Percentiles rank a stretch among this genome's conserved stretches.
Evolutionary conservation across 2,329 filamentous ascomycete genomes (phyloP).

Genomic region (Xylaria sp.): DNA sequence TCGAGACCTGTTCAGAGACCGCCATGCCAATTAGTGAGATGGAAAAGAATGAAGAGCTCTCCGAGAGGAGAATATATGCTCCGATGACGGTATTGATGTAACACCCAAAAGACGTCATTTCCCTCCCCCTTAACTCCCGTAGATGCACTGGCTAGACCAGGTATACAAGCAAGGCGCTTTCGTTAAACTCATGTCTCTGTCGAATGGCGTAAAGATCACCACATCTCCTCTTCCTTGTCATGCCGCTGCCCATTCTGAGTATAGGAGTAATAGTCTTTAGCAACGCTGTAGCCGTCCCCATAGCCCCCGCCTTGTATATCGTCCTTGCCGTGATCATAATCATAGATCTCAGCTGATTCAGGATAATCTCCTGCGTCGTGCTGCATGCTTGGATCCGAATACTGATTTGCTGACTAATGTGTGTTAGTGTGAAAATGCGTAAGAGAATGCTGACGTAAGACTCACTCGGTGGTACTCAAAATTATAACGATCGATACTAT

Average conservation of each 20-base stretch:
- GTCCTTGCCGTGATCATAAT: constrained; percentile 56
- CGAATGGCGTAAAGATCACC: constrained; percentile 43
- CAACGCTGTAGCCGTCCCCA: constrained; percentile 38
- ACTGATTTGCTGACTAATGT: constrained; percentile 51
- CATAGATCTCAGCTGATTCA: constrained; percentile 59
- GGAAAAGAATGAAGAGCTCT: constrained; percentile 8
- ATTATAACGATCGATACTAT: constrained; percentile 56
- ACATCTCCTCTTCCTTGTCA: constrained; percentile 49
- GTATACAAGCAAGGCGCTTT: constrained; percentile 29
- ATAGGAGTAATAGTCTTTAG: constrained; percentile 40
- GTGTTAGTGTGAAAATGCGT: constrained; percentile 13
- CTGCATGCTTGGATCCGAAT: constrained; percentile 51
- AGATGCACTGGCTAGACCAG: constrained; percentile 31
- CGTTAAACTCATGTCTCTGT: constrained; percentile 23
- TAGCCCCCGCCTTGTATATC: constrained; percentile 49
- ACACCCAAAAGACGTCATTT: constrained; percentile 18
- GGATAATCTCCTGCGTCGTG: constrained; percentile 55
- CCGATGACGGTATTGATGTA: constrained; percentile 5
- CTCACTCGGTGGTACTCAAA: constrained; percentile 60
- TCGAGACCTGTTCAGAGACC: background rate
- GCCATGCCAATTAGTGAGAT: constrained; percentile 15
- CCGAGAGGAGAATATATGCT: constrained; percentile 19
- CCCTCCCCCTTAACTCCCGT: constrained; percentile 29
- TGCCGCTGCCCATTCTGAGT: constrained; percentile 37
- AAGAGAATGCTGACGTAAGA: constrained; percentile 9